phyloP scores from a whole-genome alignment of 495 filamentous ascomycete species.

The Xylaria venustula region DNA sequence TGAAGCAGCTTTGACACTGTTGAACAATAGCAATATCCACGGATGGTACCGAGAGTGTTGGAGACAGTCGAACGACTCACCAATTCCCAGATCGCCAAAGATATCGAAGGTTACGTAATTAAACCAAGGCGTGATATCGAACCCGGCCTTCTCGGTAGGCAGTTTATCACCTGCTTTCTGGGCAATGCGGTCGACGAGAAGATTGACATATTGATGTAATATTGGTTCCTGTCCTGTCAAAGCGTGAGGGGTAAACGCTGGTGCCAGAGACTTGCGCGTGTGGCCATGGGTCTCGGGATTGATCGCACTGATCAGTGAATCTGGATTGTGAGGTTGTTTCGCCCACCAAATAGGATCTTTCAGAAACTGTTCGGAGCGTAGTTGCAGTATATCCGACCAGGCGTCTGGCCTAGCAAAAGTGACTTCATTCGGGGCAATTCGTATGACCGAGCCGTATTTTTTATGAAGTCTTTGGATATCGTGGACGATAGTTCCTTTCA shows the following conservation, averaged over 20 bases:
- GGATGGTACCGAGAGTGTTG: slow-evolving; percentile 40
- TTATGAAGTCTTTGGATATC: slow-evolving; percentile 36
- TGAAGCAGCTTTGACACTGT: slow-evolving; percentile 28
- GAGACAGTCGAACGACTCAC: slow-evolving; percentile 51
- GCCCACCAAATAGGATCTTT: slow-evolving; percentile 37
- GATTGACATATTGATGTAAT: slow-evolving; percentile 38
- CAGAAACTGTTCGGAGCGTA: slow-evolving; percentile 21
- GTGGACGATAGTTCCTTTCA: slow-evolving; percentile 16
- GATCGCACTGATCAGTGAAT: slow-evolving; percentile 26
- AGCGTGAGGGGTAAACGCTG: slow-evolving; percentile 47
- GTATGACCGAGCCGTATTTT: slow-evolving; percentile 52
- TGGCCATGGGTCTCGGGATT: slow-evolving; percentile 33
- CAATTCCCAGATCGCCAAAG: slow-evolving; percentile 56
- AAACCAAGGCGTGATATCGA: slow-evolving; percentile 48
- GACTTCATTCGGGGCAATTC: slow-evolving; percentile 55
- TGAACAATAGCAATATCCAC: slow-evolving; percentile 42
- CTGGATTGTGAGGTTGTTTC: slow-evolving; percentile 12
- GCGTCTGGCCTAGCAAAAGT: slow-evolving; percentile 29
- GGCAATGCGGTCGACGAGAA: slow-evolving; percentile 35
- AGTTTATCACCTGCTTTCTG: slow-evolving; percentile 12
- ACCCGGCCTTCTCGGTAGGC: background rate
- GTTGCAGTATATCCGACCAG: slow-evolving; percentile 45
- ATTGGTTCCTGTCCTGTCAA: slow-evolving; percentile 45
- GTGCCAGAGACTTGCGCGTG: slow-evolving; percentile 43
- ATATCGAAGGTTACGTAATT: slow-evolving; percentile 60